phyloP scores from a whole-genome alignment of 2,329 filamentous ascomycete genomes.

The Aspergillus caelatus region DNA sequence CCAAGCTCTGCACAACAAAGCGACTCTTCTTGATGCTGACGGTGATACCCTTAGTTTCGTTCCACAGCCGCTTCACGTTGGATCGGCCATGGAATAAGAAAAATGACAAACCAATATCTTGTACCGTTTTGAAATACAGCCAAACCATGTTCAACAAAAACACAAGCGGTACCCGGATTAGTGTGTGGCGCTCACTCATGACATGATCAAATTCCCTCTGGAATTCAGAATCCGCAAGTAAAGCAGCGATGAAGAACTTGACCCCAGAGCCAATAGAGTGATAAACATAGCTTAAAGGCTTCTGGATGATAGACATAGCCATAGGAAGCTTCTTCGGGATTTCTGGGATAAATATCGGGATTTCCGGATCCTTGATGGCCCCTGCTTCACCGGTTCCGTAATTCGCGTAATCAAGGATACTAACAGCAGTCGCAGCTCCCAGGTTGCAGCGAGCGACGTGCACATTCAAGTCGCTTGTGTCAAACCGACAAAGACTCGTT shows the following conservation, averaged over 20 bases:
- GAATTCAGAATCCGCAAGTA: conserved; percentile 56
- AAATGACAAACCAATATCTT: conserved; percentile 49
- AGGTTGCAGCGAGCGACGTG: conserved; percentile 54
- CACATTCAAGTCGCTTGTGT: conserved; percentile 41
- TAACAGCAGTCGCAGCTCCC: conserved; percentile 43
- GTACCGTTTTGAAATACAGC: conserved; percentile 50
- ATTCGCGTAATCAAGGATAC: conserved; percentile 35
- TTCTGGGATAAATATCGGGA: conserved; percentile 32
- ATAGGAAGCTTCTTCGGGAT: conserved; percentile 28
- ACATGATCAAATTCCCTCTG: conserved; percentile 54
- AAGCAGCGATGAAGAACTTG: conserved; percentile 54
- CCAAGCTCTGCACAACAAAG: conserved; percentile 51
- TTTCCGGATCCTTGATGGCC: conserved; percentile 28
- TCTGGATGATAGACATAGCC: conserved; percentile 29
- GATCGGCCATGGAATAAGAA: conserved; percentile 54
- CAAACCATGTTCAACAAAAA: conserved; percentile 52
- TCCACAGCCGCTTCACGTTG: conserved; percentile 51
- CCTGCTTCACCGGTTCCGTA: conserved; percentile 30
- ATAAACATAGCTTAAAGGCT: conserved; percentile 45
- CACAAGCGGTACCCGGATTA: conserved; percentile 41
- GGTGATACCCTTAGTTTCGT: conserved; percentile 53
- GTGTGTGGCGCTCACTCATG: conserved; percentile 36
- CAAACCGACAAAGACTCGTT: conserved; percentile 40
- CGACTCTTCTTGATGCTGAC: conserved; percentile 52
- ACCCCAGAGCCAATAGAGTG: conserved; percentile 46